These are phyloP conservation scores for Solanum etuberosum DNA, from an alignment of 257 asterid species.

Conservation along the genomic window DNA sequence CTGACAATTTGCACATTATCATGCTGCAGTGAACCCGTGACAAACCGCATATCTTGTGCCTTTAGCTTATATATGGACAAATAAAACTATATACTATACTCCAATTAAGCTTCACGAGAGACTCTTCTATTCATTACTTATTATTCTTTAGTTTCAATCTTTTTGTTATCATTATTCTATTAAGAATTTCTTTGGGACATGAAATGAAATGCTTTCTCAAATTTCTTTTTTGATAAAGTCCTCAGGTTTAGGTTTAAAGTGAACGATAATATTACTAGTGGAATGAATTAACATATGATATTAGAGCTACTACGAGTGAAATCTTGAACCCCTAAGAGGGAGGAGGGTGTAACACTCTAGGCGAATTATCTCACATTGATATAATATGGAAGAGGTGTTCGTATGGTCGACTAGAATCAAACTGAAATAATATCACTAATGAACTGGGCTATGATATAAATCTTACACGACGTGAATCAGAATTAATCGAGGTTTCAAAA, in stretches of 20 bases:
- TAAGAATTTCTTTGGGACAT: too few species aligned
- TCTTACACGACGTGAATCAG: neutral
- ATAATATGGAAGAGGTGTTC: neutral
- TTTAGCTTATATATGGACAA: neutral
- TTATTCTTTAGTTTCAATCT: neutral
- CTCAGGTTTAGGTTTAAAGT: neutral
- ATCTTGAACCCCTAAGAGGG: neutral
- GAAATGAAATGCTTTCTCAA: too few species aligned
- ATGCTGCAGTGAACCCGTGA: constrained; percentile 14
- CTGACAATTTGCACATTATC: neutral
- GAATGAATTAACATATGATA: neutral
- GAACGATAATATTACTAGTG: neutral
- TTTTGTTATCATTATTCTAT: too few species aligned
- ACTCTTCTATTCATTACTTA: neutral
- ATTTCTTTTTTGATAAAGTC: too few species aligned
- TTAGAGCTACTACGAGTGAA: neutral
- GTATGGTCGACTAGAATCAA: neutral
- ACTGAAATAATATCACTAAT: neutral
- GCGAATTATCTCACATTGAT: neutral
- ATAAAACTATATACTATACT: neutral
- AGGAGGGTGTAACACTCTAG: neutral
- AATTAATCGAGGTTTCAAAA: neutral
- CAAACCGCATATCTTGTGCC: constrained; percentile 6
- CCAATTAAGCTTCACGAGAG: constrained; percentile 5
- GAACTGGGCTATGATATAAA: neutral